These are phyloP conservation scores for Phaeosphaeriaceae sp. DNA, from an alignment of 2,329 filamentous ascomycete species.

Conservation along the genomic window DNA sequence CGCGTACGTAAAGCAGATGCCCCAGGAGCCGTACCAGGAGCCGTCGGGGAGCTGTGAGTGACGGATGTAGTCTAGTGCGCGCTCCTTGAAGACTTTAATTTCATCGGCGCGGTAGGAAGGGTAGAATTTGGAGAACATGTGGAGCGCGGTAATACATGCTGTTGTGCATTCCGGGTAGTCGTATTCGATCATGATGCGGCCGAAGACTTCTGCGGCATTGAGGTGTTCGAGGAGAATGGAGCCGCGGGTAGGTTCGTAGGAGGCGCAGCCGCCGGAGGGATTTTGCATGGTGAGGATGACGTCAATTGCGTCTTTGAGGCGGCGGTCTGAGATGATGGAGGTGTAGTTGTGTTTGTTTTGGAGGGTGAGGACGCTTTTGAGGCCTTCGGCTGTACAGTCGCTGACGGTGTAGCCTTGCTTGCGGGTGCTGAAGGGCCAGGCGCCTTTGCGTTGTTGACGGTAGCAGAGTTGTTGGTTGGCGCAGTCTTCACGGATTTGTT, in stretches of 20 bases:
- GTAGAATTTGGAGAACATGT: slow-evolving; percentile 80
- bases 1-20: slow-evolving; percentile 97
- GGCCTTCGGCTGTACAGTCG: slow-evolving; percentile 89
- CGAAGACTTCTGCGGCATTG: slow-evolving; percentile 96
- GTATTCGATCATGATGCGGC: slow-evolving; percentile 97
- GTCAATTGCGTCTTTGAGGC: slow-evolving; percentile 87
- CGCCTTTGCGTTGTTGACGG: slow-evolving; percentile 87
- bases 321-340: slow-evolving; percentile 72
- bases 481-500: slow-evolving; percentile 88
- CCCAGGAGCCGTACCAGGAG: slow-evolving; percentile 98
- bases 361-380: slow-evolving; percentile 85
- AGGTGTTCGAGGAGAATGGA: slow-evolving; percentile 80
- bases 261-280: slow-evolving; percentile 80
- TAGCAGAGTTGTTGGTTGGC: slow-evolving; percentile 80
- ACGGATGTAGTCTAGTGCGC: slow-evolving; percentile 84
- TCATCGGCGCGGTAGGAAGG: slow-evolving; percentile 79
- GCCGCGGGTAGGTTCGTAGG: slow-evolving; percentile 85
- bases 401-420: slow-evolving; percentile 94
- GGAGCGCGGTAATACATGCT: slow-evolving; percentile 86
- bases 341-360: slow-evolving; percentile 78
- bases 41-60: slow-evolving; percentile 78
- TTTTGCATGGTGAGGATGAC: slow-evolving; percentile 94
- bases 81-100: slow-evolving; percentile 73
- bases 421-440: slow-evolving; percentile 93
- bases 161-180: slow-evolving; percentile 98